Base-by-base conservation (phyloP, 139 green algal genomes). In the Deuterostichococcus epilithicus region DNA sequence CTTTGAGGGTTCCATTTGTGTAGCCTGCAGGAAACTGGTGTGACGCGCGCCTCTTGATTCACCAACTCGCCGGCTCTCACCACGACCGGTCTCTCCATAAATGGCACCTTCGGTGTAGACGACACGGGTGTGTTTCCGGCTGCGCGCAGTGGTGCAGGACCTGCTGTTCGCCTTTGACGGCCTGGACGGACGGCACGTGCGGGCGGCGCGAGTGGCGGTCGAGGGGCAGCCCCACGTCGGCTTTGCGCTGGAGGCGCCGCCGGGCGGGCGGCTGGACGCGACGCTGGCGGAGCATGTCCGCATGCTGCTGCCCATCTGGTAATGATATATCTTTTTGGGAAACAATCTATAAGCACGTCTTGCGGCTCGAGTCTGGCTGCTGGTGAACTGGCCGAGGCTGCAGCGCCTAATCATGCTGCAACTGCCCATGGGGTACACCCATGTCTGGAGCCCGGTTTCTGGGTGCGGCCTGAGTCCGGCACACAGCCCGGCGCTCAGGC, bases 101-200 rank as follows among this genome's bases (percentile, higher is more conserved):
- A n/a, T n/a, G n/a, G n/a, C n/a, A n/a, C n/a, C n/a, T n/a, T n/a
- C n/a, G n/a, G n/a, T n/a, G n/a, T n/a, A n/a, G n/a, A n/a, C n/a
- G n/a, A n/a, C n/a, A n/a, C n/a, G n/a, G n/a, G n/a, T n/a, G n/a
- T n/a, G n/a, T n/a, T n/a, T n/a, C n/a, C n/a, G n/a, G 52, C 52
- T 20, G 52, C 10, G 18, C 18, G 67, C 76, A 81, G 78, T 97
- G n/a, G 86, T 97, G 66, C 87, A 94, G 47, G 94, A 97, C 80
- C 76, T 98, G 75, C 84, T 98, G 45, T 89, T 83, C 23, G 89
- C 86, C 5, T 94, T 97, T 84, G 83, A 93, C 83, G 93, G 94
- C 18, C 71, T 90, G 10, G 86, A 82, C 13, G 92, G 88, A 3
- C 76, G 47, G 69, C 78, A 82, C 45, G 42, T 68, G 60, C 73